Evolutionary conservation across 2,329 filamentous ascomycete genomes (phyloP).

Genomic region (Lachnellula suecica): DNA sequence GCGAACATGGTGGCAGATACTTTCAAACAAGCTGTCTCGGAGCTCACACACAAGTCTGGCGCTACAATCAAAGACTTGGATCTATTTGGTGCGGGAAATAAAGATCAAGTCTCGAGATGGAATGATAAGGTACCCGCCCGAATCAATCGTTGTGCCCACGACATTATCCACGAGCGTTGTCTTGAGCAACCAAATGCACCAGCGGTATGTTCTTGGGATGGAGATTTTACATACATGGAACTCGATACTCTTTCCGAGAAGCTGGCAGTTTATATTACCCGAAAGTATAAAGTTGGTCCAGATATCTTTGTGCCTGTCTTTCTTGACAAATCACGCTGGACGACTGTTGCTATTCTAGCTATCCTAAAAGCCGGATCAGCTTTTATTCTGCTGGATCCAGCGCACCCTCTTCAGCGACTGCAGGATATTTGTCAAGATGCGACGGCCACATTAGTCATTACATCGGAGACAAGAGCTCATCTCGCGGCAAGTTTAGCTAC

Average conservation of each 20-base stretch:
- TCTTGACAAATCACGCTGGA: constrained; percentile 27
- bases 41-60: background rate
- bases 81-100: background rate
- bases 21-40: background rate
- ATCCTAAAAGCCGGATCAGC: constrained; percentile 25
- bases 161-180: background rate
- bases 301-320: constrained; percentile 22
- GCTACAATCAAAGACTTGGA: background rate
- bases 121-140: background rate
- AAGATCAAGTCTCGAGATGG: background rate
- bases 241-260: constrained; percentile 16
- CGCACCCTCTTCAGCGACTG: constrained; percentile 22
- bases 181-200: background rate
- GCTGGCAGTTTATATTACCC: constrained; percentile 4
- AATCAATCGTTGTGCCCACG: background rate
- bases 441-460: background rate
- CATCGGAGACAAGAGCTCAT: background rate
- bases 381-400: constrained; percentile 30
- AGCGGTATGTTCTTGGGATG: constrained; percentile 23
- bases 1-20: background rate
- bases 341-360: constrained; percentile 24
- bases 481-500: background rate
- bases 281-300: constrained; percentile 10
- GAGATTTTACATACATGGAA: constrained; percentile 20
- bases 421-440: constrained; percentile 1